phyloP scores from a whole-genome alignment of 2,329 filamentous ascomycete species.

The Ceratocystiopsis sp. region DNA sequence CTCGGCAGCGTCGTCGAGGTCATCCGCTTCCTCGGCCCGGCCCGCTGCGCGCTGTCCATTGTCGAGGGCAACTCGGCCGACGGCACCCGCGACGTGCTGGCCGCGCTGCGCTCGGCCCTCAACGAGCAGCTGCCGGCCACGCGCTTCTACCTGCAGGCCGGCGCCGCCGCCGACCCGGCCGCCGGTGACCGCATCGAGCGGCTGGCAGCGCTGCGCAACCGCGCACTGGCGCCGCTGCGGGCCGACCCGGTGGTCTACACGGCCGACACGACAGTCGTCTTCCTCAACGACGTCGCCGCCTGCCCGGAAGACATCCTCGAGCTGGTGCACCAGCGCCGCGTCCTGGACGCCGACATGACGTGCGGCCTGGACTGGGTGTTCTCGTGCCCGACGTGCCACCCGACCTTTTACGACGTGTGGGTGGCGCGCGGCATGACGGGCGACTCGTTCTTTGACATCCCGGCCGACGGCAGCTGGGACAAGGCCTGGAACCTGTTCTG shows the following conservation, averaged over 20 bases:
- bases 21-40: conserved; percentile 21
- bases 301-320: conserved; percentile 41
- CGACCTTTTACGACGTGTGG: conserved; percentile 42
- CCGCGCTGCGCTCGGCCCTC: conserved; percentile 22
- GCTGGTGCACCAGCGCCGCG: conserved; percentile 28
- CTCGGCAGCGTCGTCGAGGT: conserved; percentile 28
- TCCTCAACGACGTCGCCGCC: conserved; percentile 35
- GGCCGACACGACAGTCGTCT: conserved; percentile 27
- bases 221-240: conserved; percentile 43
- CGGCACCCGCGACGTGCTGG: conserved; percentile 33
- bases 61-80: conserved; percentile 38
- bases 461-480: conserved; percentile 30
- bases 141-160: conserved; percentile 24
- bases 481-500: conserved; percentile 34
- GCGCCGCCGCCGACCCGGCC: conserved; percentile 22
- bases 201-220: conserved; percentile 56
- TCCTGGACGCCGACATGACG: conserved; percentile 33
- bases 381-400: conserved; percentile 18
- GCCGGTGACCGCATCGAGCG: conserved; percentile 46
- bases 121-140: too few relatives aligned
- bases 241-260: conserved; percentile 10
- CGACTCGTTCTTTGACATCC: conserved; percentile 37
- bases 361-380: conserved; percentile 44
- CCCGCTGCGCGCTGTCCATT: conserved; percentile 34
- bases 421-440: conserved; percentile 33